Evolutionary conservation across 2,329 filamentous ascomycete species (phyloP).

Genomic region (Drechslerella stenobrocha): DNA sequence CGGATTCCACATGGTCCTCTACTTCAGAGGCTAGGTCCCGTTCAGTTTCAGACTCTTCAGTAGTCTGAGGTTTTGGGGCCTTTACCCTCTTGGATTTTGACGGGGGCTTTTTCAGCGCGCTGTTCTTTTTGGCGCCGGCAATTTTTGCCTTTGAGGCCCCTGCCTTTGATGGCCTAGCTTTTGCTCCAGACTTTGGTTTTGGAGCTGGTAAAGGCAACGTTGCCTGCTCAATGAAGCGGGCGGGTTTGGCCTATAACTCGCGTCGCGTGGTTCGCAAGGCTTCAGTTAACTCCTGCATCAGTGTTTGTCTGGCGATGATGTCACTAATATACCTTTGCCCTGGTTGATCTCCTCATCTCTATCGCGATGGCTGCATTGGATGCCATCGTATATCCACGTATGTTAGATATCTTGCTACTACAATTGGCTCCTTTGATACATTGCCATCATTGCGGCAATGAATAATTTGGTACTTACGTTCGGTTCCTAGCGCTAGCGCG

Average conservation of each 20-base stretch:
- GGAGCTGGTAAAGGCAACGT: background rate
- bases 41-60: background rate
- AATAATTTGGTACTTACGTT: too few relatives aligned
- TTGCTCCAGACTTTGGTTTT: background rate
- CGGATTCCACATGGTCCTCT: constrained; percentile 8
- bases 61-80: background rate
- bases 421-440: too few relatives aligned
- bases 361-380: background rate
- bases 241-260: background rate
- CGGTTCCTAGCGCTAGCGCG: too few relatives aligned
- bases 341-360: background rate
- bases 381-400: background rate
- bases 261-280: background rate
- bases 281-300: too few relatives aligned
- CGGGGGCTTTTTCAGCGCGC: background rate
- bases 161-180: background rate
- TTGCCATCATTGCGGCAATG: too few relatives aligned
- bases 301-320: too few relatives aligned
- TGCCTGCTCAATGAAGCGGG: constrained; percentile 12
- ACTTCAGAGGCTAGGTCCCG: constrained; percentile 1
- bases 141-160: background rate
- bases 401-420: background rate
- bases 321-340: background rate
- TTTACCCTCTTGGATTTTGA: constrained; percentile 1
- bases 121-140: background rate